These are phyloP conservation scores for Hermanozyma aechmeae DNA, from an alignment of 805 yeast genomes.

Conservation along the genomic window DNA sequence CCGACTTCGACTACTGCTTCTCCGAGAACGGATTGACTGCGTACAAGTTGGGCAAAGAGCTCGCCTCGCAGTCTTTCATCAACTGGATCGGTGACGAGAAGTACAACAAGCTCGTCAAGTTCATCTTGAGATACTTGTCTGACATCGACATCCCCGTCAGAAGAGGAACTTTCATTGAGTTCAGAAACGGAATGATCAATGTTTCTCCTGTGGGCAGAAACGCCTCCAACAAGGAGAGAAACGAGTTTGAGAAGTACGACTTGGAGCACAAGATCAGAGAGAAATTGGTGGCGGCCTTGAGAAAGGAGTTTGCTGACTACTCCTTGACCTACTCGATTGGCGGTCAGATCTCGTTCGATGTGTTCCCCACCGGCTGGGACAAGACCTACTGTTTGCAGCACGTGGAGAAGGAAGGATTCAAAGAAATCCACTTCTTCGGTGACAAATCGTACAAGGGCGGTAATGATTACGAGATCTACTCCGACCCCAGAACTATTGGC, in stretches of 20 bases:
- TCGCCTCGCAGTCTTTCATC: conserved; percentile 91
- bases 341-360: conserved; percentile 98
- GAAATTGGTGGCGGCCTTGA: conserved; percentile 76
- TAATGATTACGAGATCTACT: conserved; percentile 95
- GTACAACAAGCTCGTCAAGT: conserved; percentile 82
- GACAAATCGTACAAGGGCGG: conserved; percentile 97
- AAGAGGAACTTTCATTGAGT: conserved; percentile 98
- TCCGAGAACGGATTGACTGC: conserved; percentile 98
- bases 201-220: conserved; percentile 98
- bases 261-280: conserved; percentile 73
- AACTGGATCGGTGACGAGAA: conserved; percentile 92
- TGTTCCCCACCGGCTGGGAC: conserved; percentile 99
- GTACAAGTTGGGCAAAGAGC: conserved; percentile 78
- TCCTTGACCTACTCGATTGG: conserved; percentile 95
- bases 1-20: conserved; percentile 90
- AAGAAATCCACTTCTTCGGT: conserved; percentile 93
- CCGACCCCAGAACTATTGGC: conserved; percentile 88
- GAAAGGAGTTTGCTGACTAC: conserved; percentile 71
- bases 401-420: conserved; percentile 76
- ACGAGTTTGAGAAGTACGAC: conserved; percentile 84
- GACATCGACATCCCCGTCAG: conserved; percentile 87
- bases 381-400: conserved; percentile 96
- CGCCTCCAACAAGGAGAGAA: conserved; percentile 89
- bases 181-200: conserved; percentile 99
- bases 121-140: conserved; percentile 76